Conservation (phyloP, 2,329 filamentous ascomycete genomes). For the Penicillium sp. region DNA sequence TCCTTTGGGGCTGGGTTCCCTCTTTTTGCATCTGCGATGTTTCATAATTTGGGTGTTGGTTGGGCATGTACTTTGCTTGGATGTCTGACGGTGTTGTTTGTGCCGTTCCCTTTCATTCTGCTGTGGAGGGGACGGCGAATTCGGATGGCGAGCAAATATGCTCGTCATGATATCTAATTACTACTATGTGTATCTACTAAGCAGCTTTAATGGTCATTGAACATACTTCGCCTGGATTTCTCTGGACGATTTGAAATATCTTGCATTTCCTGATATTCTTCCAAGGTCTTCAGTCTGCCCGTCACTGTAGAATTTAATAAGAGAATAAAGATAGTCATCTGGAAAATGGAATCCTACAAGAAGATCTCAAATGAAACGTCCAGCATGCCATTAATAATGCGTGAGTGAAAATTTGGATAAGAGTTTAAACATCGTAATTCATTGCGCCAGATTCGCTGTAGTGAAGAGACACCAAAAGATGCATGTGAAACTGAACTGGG, state of each 20-base stretch:
- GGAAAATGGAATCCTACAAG: too few relatives aligned
- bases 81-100: conserved; percentile 31
- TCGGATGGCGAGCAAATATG: conserved; percentile 26
- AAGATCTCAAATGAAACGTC: background rate
- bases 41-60: conserved; percentile 35
- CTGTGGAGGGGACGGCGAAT: conserved; percentile 17
- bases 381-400: background rate
- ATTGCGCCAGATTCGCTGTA: background rate
- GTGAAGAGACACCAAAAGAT: background rate
- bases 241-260: too few relatives aligned
- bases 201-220: too few relatives aligned
- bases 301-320: too few relatives aligned
- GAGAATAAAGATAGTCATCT: too few relatives aligned
- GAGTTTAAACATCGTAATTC: background rate
- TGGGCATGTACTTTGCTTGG: conserved; percentile 37
- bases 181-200: background rate
- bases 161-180: conserved; percentile 25
- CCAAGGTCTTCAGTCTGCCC: too few relatives aligned
- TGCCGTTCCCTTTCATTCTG: conserved; percentile 48
- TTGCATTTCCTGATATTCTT: too few relatives aligned
- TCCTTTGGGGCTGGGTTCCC: conserved; percentile 48
- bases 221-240: too few relatives aligned
- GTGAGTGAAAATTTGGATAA: too few relatives aligned
- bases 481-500: background rate
- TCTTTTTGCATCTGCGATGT: conserved; percentile 38